A percentile compares a stretch with the other conserved stretches of the same genome.
Conservation (phyloP, 768 basidiomycete genomes). For the Sporobolomyces phaffii region DNA sequence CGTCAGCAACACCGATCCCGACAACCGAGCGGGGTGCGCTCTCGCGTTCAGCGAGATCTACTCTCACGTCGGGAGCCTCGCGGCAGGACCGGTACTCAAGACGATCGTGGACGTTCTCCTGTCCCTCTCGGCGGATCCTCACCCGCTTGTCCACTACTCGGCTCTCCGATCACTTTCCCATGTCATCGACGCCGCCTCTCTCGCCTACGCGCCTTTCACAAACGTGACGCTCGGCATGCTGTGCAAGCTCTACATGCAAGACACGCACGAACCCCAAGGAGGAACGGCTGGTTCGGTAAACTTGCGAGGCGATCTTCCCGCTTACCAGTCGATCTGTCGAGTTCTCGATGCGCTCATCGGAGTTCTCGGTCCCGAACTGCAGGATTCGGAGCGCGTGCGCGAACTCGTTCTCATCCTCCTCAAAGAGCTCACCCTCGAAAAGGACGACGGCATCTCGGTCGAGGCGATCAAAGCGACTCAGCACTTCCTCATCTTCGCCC, state of each 20-base stretch:
- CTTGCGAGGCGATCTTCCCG: slow-evolving; percentile 79
- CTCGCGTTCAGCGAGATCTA: slow-evolving; percentile 88
- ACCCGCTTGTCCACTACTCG: slow-evolving; percentile 93
- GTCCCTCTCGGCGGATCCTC: slow-evolving; percentile 91
- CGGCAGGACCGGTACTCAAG: slow-evolving; percentile 86
- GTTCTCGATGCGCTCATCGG: slow-evolving; percentile 90
- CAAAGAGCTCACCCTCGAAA: slow-evolving; percentile 73
- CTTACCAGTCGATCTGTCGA: slow-evolving; percentile 83
- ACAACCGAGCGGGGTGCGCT: slow-evolving; percentile 86
- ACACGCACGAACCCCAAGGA: slow-evolving; percentile 88
- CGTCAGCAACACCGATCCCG: slow-evolving; percentile 86
- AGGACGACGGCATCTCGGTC: slow-evolving; percentile 79
- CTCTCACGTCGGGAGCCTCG: slow-evolving; percentile 84
- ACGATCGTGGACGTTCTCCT: slow-evolving; percentile 91
- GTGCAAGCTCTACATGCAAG: slow-evolving; percentile 78
- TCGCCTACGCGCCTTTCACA: slow-evolving; percentile 84
- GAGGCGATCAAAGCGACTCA: slow-evolving; percentile 95
- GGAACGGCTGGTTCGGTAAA: slow-evolving; percentile 71
- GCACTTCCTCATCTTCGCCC: slow-evolving; percentile 93
- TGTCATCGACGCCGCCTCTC: slow-evolving; percentile 84
- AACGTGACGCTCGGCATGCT: slow-evolving; percentile 82
- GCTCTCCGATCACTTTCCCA: slow-evolving; percentile 74
- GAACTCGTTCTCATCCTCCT: slow-evolving; percentile 76
- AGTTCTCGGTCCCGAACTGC: slow-evolving; percentile 88
- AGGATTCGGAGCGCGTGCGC: slow-evolving; percentile 75